These are phyloP conservation scores for Pseudogymnoascus sp. DNA, from an alignment of 2,329 filamentous ascomycete genomes.

Conservation along the genomic window DNA sequence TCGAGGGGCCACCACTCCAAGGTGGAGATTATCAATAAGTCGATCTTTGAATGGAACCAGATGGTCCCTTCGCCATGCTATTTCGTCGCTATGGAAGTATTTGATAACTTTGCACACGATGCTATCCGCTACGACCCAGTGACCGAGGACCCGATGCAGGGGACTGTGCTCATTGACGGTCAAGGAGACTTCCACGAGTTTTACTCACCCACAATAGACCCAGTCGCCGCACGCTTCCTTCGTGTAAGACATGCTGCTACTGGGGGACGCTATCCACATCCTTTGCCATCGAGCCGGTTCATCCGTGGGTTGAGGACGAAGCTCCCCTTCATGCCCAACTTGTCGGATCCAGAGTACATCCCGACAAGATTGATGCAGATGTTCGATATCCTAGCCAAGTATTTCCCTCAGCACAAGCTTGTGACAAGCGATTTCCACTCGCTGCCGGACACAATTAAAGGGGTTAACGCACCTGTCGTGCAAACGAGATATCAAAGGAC, in stretches of 20 bases:
- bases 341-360: slow-evolving; percentile 83
- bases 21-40: slow-evolving; percentile 90
- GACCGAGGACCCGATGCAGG: slow-evolving; percentile 78
- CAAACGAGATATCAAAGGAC: slow-evolving; percentile 84
- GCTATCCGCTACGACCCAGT: slow-evolving; percentile 78
- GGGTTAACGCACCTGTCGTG: slow-evolving; percentile 88
- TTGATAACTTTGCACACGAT: slow-evolving; percentile 97
- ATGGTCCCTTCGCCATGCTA: slow-evolving; percentile 91
- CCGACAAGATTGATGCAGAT: slow-evolving; percentile 94
- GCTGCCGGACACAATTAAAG: slow-evolving; percentile 72
- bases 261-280: slow-evolving; percentile 49
- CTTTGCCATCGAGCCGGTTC: slow-evolving; percentile 47
- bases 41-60: slow-evolving; percentile 87
- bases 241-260: slow-evolving; percentile 74
- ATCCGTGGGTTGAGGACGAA: slow-evolving; percentile 52
- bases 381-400: slow-evolving; percentile 79
- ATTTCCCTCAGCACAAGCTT: slow-evolving; percentile 84
- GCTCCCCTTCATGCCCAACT: slow-evolving; percentile 64
- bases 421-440: slow-evolving; percentile 85
- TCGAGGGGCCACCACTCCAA: slow-evolving; percentile 70
- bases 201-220: slow-evolving; percentile 73
- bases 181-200: slow-evolving; percentile 92
- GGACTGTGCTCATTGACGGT: slow-evolving; percentile 75
- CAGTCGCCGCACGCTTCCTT: slow-evolving; percentile 73
- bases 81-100: slow-evolving; percentile 95